Percentiles rank a stretch among this genome's conserved stretches.
Conservation (phyloP, 192 early-diverging fungal species). For the Umbelopsis isabellina region DNA sequence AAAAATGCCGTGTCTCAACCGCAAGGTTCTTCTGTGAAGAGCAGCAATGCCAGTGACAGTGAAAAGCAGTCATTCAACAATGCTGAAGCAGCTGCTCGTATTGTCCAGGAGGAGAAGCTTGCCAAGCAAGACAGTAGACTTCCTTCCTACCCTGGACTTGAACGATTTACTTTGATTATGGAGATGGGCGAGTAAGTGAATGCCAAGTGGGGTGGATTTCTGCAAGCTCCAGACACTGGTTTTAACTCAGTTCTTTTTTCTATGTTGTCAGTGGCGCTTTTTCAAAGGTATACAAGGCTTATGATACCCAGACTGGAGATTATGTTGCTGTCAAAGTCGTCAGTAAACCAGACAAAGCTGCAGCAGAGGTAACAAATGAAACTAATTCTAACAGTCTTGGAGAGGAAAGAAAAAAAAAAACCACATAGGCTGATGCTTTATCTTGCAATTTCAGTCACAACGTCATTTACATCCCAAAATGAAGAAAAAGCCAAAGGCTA, state of each 20-base stretch:
- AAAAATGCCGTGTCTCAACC: constrained; percentile 35
- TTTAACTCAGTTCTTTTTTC: constrained; percentile 14
- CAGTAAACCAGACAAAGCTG: constrained; percentile 70
- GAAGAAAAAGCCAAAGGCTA: constrained; percentile 42
- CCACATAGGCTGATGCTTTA: too few species aligned
- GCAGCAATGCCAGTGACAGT: not conserved
- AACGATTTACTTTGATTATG: constrained; percentile 57
- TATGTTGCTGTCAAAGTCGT: constrained; percentile 87
- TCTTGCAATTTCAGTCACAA: constrained; percentile 20
- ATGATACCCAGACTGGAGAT: constrained; percentile 61
- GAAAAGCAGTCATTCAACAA: constrained; percentile 29
- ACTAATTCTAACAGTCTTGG: too few species aligned
- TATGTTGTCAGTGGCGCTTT: constrained; percentile 74
- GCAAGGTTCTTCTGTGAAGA: not conserved
- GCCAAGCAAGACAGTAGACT: constrained; percentile 46
- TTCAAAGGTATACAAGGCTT: constrained; percentile 80
- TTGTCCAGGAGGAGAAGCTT: constrained; percentile 58
- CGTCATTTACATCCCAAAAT: constrained; percentile 41
- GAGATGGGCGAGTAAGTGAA: constrained; percentile 74
- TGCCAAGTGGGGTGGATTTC: too few species aligned
- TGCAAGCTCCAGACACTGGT: not conserved
- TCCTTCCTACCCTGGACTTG: constrained; percentile 61
- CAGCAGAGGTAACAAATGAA: constrained; percentile 57
- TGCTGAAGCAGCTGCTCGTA: constrained; percentile 50
- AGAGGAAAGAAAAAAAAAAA: too few species aligned